These are phyloP conservation scores for Albifimbria verrucaria DNA, from an alignment of 2,329 filamentous ascomycete genomes.

Conservation along the genomic window DNA sequence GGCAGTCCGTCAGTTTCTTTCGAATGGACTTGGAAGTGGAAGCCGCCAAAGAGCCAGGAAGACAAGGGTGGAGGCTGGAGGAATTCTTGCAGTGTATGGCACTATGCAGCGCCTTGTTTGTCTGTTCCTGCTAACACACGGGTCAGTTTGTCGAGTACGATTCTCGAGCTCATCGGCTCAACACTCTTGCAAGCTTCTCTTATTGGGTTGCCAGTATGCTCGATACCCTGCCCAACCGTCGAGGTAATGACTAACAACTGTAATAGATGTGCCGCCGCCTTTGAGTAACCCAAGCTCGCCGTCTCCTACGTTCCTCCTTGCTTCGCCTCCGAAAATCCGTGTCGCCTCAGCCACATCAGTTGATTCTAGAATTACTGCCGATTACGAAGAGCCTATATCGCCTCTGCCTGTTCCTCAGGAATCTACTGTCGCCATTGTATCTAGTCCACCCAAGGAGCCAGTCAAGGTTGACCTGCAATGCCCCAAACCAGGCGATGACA, in stretches of 20 bases:
- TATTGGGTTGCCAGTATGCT: slow-evolving; percentile 85
- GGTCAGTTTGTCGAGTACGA: slow-evolving; percentile 91
- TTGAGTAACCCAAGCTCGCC: slow-evolving; percentile 61
- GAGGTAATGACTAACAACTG: slow-evolving; percentile 12
- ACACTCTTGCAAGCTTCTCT: slow-evolving; percentile 87
- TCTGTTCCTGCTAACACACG: slow-evolving; percentile 18
- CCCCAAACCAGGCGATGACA: slow-evolving; percentile 80
- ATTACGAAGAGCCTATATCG: slow-evolving; percentile 60
- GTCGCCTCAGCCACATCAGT: slow-evolving; percentile 85
- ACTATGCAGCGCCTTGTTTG: slow-evolving; percentile 1
- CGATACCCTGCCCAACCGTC: neutral
- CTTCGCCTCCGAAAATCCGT: slow-evolving; percentile 71
- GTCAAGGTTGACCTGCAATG: slow-evolving; percentile 87
- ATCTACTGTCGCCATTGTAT: slow-evolving; percentile 20
- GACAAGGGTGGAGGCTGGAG: slow-evolving; percentile 91
- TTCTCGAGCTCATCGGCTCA: slow-evolving; percentile 81
- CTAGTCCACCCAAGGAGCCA: slow-evolving; percentile 36
- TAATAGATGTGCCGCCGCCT: slow-evolving; percentile 39
- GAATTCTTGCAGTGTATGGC: slow-evolving; percentile 81
- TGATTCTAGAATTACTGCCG: slow-evolving; percentile 75
- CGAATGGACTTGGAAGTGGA: slow-evolving; percentile 97
- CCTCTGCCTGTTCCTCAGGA: slow-evolving; percentile 43
- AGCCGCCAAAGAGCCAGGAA: slow-evolving; percentile 76
- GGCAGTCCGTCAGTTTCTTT: slow-evolving; percentile 84
- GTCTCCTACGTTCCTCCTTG: slow-evolving; percentile 70